Evolutionary conservation across 441 rosid species (phyloP).

Genomic region (Capsella rubella): DNA sequence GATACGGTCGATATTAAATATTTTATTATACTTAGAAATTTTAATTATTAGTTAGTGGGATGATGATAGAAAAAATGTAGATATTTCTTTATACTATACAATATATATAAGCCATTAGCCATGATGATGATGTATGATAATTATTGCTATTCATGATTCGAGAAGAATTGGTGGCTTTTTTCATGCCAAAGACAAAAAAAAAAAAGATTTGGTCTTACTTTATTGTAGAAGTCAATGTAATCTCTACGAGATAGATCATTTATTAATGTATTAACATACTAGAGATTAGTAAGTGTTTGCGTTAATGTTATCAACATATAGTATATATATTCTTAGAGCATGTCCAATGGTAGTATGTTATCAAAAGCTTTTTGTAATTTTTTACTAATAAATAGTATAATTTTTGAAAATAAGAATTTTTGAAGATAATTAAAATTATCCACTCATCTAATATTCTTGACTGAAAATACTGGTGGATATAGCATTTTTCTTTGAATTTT

Average conservation of each 20-base stretch:
- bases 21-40: neutral
- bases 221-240: neutral
- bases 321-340: no score
- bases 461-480: no score
- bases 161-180: conserved; percentile 6
- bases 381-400: no score
- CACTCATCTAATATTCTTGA: neutral
- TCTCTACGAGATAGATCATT: neutral
- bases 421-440: no score
- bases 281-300: no score
- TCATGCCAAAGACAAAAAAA: conserved; percentile 12
- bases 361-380: no score
- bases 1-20: neutral
- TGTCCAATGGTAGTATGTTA: no score
- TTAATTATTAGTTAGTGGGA: conserved; percentile 16
- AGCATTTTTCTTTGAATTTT: no score
- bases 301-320: no score
- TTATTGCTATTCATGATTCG: neutral
- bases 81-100: neutral
- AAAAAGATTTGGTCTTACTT: conserved; percentile 24
- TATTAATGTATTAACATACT: neutral
- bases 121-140: conserved; percentile 13
- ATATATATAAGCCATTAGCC: neutral
- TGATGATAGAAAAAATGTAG: neutral
- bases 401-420: no score